A percentile compares a stretch with the other conserved stretches of the same genome.
These are phyloP conservation scores for Linnemannia zychae DNA, from an alignment of 192 early-diverging fungal genomes.

Conservation along the genomic window DNA sequence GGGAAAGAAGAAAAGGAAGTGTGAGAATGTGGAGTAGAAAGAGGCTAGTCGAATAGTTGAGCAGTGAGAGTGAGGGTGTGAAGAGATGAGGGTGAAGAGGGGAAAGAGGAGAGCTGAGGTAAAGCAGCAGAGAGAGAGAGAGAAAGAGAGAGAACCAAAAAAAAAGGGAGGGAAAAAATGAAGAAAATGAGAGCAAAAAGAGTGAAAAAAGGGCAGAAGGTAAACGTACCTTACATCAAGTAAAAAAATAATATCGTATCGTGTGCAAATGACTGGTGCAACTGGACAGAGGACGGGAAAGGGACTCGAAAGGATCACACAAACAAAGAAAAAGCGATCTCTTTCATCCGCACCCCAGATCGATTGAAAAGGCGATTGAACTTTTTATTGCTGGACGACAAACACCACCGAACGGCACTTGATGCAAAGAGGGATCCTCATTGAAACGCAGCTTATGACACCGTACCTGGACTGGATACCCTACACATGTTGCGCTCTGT, in stretches of 20 bases:
- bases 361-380: too few relatives aligned
- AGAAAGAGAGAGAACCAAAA: background rate
- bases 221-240: background rate
- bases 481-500: too few relatives aligned
- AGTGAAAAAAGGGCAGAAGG: conserved; percentile 2
- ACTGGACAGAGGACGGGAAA: background rate
- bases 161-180: conserved; percentile 4
- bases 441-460: too few relatives aligned
- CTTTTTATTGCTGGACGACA: too few relatives aligned
- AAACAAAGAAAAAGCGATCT: background rate
- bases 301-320: too few relatives aligned
- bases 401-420: too few relatives aligned
- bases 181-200: background rate
- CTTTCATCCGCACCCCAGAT: too few relatives aligned
- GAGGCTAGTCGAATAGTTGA: background rate
- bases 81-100: background rate
- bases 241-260: background rate
- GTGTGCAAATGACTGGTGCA: background rate
- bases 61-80: background rate
- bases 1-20: background rate
- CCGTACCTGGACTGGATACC: too few relatives aligned
- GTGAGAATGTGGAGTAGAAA: background rate
- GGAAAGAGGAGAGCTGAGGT: background rate
- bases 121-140: background rate
- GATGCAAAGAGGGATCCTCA: too few relatives aligned